Evolutionary conservation across 2,329 filamentous ascomycete genomes (phyloP), one percentile per base, ranked within the genome.

Genomic region (Fusarium nodosum): DNA sequence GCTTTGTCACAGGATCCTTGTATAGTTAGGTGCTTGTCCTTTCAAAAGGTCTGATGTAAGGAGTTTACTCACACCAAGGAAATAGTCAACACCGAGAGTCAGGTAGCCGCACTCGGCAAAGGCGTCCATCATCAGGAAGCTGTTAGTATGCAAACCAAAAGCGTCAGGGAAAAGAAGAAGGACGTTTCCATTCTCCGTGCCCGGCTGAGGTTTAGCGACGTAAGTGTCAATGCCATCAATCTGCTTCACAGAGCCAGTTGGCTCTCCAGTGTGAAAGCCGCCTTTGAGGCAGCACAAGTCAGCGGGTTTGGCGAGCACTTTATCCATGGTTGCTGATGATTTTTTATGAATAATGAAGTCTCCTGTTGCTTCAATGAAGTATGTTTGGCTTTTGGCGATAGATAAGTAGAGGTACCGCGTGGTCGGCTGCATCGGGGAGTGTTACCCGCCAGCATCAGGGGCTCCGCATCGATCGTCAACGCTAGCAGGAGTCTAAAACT

Each of bases 41-140:
- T 34, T 34, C 7, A 8, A 15, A 9, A 9, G 10, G 16, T 9
- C 16, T 50, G 5, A 22, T 39, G 10, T 22, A 5, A 12, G 18
- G 1, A 8, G 1, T 39, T 12, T 1, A 20, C 33, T 31, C 30
- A 56, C 53, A 3, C 53, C 44, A 2, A 56, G n/a, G 15, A 56
- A 56, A 22, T 56, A 56, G 6, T 56, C 53, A 4, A 31, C 53
- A 16, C 53, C 53, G 2, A 52, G 33, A 13, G 44, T 56, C 7
- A 56, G 33, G 5, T 56, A 56, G 0, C 53, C 53, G 33, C 45
- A 52, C 12, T 56, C 45, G 2, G 53, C 53, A 36, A 52, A 56
- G 7, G 45, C 31, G 12, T 52, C 33, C 53, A 56, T 52, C 45
- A 52, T 31, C 0, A 56, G 45, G 16, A 52, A 52, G 3, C 20